Evolutionary conservation across 2,329 filamentous ascomycete genomes (phyloP).

Genomic region (Cryphonectria parasitica): DNA sequence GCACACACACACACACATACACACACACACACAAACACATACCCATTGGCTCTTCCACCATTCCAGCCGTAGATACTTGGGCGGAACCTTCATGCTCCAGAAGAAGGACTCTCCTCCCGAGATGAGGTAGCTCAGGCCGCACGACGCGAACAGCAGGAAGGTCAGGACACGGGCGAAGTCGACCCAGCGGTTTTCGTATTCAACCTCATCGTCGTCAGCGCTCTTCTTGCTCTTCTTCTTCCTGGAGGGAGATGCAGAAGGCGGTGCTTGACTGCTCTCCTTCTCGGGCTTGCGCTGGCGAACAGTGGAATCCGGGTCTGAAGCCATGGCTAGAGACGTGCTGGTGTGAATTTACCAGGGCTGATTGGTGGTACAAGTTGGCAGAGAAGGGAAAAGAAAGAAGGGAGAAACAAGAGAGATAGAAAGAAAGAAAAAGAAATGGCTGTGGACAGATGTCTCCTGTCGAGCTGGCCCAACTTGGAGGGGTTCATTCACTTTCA

Average conservation of each 20-base stretch:
- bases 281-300: slow-evolving; percentile 27
- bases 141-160: slow-evolving; percentile 68
- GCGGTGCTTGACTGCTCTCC: slow-evolving; percentile 3
- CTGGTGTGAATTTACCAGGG: neutral
- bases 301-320: slow-evolving; percentile 23
- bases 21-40: slow-evolving; percentile 36
- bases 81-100: slow-evolving; percentile 66
- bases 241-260: neutral
- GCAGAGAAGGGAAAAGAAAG: neutral
- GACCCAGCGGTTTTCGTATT: slow-evolving; percentile 52
- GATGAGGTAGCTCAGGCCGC: slow-evolving; percentile 75
- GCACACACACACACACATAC: no score
- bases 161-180: slow-evolving; percentile 72
- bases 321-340: slow-evolving; percentile 17
- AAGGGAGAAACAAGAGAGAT: neutral
- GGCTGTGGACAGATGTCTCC: slow-evolving; percentile 5
- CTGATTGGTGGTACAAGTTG: neutral
- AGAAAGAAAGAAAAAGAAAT: neutral
- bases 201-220: slow-evolving; percentile 72
- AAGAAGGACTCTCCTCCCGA: slow-evolving; percentile 71
- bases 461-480: neutral
- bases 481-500: neutral
- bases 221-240: slow-evolving; percentile 36
- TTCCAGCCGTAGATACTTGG: slow-evolving; percentile 63
- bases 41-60: slow-evolving; percentile 66